These are phyloP conservation scores for Aristolochia californica DNA, from an alignment of 164 flowering plant species.

Conservation along the genomic window DNA sequence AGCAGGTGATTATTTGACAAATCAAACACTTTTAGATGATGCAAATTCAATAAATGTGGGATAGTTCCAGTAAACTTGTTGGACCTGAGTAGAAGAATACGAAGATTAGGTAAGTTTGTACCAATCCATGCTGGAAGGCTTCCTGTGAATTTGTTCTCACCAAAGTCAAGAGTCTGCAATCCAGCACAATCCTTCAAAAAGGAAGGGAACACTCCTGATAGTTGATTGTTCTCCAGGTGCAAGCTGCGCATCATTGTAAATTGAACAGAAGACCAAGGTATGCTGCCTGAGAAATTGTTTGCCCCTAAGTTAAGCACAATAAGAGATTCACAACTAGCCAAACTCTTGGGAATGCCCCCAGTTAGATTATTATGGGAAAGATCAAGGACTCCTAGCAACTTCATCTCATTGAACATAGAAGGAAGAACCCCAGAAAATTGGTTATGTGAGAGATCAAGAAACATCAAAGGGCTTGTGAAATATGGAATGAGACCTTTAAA, in stretches of 20 bases:
- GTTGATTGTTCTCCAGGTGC: slow-evolving; percentile 11
- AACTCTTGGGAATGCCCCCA: slow-evolving; percentile 17
- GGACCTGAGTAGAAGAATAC: slow-evolving; percentile 10
- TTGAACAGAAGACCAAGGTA: slow-evolving; percentile 17
- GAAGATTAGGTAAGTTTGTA: neutral
- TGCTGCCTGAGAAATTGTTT: slow-evolving; percentile 21
- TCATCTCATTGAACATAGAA: neutral
- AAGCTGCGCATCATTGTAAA: neutral
- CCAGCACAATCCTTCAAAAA: slow-evolving; percentile 9
- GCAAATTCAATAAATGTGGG: slow-evolving; percentile 7
- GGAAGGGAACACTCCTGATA: slow-evolving; percentile 20
- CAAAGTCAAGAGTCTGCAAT: slow-evolving; percentile 17
- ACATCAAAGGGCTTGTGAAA: no score
- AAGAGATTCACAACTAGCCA: slow-evolving; percentile 6
- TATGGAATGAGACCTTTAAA: slow-evolving; percentile 12
- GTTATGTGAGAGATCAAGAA: slow-evolving; percentile 13
- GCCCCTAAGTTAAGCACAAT: slow-evolving; percentile 7
- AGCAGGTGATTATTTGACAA: slow-evolving; percentile 18
- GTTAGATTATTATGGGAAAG: slow-evolving; percentile 14
- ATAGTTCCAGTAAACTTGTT: slow-evolving; percentile 21
- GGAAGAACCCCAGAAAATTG: slow-evolving; percentile 17
- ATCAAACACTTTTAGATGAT: slow-evolving; percentile 24
- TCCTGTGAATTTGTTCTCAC: slow-evolving; percentile 26
- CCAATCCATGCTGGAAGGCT: slow-evolving; percentile 22
- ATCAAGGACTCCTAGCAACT: slow-evolving; percentile 1